Conservation (phyloP, 306 rosid species). For the Malus sylvestris region DNA sequence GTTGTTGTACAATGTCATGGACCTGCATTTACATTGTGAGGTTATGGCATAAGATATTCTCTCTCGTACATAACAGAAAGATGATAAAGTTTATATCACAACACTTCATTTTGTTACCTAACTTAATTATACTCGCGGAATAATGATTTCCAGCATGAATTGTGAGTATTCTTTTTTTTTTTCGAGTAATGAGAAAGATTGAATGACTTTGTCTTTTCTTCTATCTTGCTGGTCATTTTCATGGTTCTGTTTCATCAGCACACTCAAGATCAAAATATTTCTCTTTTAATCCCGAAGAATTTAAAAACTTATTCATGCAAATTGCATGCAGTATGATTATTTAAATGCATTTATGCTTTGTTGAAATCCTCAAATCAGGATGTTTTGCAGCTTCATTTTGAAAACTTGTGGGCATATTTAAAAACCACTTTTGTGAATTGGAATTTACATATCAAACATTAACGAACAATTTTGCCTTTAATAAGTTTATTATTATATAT, state of each 20-base stretch:
- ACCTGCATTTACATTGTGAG: constrained; percentile 82
- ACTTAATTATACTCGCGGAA: neutral
- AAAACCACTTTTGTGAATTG: constrained; percentile 5
- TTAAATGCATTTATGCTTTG: neutral
- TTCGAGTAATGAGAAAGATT: neutral
- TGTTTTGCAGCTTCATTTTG: neutral
- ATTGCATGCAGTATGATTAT: neutral
- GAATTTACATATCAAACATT: constrained; percentile 4
- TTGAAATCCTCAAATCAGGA: neutral
- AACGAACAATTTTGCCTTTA: neutral
- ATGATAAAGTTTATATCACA: neutral
- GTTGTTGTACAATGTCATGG: constrained; percentile 84
- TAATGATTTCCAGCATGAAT: neutral
- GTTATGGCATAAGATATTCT: constrained; percentile 35
- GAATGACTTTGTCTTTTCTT: neutral
- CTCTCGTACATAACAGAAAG: constrained; percentile 7
- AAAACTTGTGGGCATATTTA: neutral
- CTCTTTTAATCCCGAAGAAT: neutral
- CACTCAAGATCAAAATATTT: too few species aligned
- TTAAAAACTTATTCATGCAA: neutral
- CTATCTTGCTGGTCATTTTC: neutral
- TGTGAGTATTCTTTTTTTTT: neutral
- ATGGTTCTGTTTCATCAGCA: neutral
- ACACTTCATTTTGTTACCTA: neutral
- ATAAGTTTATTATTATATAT: neutral